Evolutionary conservation across 2,329 filamentous ascomycete genomes (phyloP).

Genomic region (Cladorrhinum sp.): DNA sequence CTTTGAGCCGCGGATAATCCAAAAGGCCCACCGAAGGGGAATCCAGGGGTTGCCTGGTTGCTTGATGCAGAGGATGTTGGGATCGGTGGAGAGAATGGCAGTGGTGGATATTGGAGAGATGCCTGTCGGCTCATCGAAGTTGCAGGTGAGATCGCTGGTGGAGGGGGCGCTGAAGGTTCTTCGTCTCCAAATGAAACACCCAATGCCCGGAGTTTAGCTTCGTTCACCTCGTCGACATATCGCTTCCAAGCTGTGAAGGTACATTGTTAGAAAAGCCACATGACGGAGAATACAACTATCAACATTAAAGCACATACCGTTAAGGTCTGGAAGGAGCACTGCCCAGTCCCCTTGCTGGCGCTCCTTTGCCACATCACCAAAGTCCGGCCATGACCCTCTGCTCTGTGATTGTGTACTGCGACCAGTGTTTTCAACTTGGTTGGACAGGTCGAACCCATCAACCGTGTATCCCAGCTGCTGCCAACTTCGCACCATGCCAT

Average conservation of each 20-base stretch:
- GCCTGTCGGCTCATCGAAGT: conserved; percentile 62
- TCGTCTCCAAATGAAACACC: conserved; percentile 80
- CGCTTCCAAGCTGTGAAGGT: conserved; percentile 57
- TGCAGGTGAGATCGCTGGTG: conserved; percentile 64
- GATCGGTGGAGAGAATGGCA: conserved; percentile 80
- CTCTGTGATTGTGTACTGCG: conserved; percentile 57
- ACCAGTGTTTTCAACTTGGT: conserved; percentile 39
- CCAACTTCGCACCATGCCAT: conserved; percentile 63
- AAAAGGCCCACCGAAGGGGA: conserved; percentile 58
- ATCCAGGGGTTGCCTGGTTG: conserved; percentile 56
- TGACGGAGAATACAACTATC: not conserved
- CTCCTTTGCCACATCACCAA: conserved; percentile 56
- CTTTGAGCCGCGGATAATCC: conserved; percentile 61
- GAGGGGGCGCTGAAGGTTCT: conserved; percentile 51
- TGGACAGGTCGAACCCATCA: conserved; percentile 64
- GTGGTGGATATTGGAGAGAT: conserved; percentile 69
- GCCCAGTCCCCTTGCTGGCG: conserved; percentile 51
- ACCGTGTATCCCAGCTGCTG: conserved; percentile 67
- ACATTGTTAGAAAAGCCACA: conserved; percentile 18
- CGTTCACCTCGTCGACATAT: conserved; percentile 78
- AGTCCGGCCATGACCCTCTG: conserved; percentile 63
- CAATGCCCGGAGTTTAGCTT: conserved; percentile 88
- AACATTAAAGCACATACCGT: conserved; percentile 42
- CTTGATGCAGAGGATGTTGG: conserved; percentile 76
- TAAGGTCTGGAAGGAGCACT: conserved; percentile 68